These are phyloP conservation scores for Lecanoromycetidae sp. DNA, from an alignment of 2,329 filamentous ascomycete genomes.

Conservation along the genomic window DNA sequence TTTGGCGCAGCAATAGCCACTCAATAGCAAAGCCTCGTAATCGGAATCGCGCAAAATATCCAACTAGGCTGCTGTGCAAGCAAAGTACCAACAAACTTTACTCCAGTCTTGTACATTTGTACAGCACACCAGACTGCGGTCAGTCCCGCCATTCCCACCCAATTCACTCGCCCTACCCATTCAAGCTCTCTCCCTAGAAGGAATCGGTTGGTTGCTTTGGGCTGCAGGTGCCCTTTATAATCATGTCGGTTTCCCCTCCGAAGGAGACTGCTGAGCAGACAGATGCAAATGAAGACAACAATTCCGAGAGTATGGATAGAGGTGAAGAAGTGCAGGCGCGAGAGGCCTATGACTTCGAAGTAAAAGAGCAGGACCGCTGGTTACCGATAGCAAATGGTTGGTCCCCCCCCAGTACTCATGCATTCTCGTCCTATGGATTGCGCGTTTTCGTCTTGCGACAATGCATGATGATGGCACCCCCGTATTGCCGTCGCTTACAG, in stretches of 20 bases:
- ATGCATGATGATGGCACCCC: conserved; percentile 18
- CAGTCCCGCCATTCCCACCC: conserved; percentile 7
- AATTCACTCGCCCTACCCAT: conserved; percentile 6
- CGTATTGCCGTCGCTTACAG: conserved; percentile 16
- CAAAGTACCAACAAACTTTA: conserved; percentile 4
- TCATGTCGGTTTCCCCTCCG: conserved; percentile 89
- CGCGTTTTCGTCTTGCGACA: conserved; percentile 17
- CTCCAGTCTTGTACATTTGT: background rate
- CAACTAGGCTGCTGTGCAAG: conserved; percentile 3
- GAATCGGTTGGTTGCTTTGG: conserved; percentile 10
- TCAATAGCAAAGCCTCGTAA: conserved; percentile 12
- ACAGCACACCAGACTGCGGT: conserved; percentile 11
- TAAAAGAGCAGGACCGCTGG: conserved; percentile 99
- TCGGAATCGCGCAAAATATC: conserved; percentile 8
- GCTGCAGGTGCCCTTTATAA: conserved; percentile 22
- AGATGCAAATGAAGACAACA: conserved; percentile 83
- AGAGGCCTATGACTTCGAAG: conserved; percentile 85
- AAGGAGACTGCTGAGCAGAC: conserved; percentile 88
- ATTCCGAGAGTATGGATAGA: conserved; percentile 78
- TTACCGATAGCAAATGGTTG: conserved; percentile 99
- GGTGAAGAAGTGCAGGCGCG: conserved; percentile 59
- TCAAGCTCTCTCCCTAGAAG: conserved; percentile 2
- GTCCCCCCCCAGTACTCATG: conserved; percentile 37
- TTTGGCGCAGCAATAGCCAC: conserved; percentile 12
- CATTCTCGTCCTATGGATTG: conserved; percentile 25